These are phyloP conservation scores for Solanum virginianum DNA, from an alignment of 257 asterid genomes.

Conservation along the genomic window DNA sequence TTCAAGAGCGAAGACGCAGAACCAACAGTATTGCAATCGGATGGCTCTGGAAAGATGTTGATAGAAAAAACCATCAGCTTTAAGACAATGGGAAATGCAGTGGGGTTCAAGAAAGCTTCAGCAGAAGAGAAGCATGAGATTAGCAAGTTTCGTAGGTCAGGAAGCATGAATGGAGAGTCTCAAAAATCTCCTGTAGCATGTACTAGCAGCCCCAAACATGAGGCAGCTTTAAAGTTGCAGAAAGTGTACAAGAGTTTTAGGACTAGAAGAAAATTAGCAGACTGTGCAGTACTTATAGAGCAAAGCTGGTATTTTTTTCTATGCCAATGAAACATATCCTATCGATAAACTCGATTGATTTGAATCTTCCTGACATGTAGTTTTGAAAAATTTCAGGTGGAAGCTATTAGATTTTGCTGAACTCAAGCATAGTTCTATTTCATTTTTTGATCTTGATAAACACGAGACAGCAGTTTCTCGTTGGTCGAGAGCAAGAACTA, in stretches of 20 bases:
- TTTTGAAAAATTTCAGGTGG: conserved; percentile 31
- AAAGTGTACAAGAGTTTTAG: conserved; percentile 87
- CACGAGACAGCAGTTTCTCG: conserved; percentile 87
- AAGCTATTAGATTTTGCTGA: conserved; percentile 80
- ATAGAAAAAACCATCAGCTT: conserved; percentile 25
- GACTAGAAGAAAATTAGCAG: conserved; percentile 84
- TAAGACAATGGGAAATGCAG: background rate
- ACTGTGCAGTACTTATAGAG: conserved; percentile 87
- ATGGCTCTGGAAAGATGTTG: conserved; percentile 21
- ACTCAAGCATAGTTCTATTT: conserved; percentile 84
- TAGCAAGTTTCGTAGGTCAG: conserved; percentile 12
- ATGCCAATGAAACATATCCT: background rate
- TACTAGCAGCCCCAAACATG: conserved; percentile 51
- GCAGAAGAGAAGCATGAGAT: conserved; percentile 1
- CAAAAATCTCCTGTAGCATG: conserved; percentile 18
- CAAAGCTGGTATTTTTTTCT: conserved; percentile 52
- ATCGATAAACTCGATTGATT: background rate
- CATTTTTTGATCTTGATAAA: conserved; percentile 76
- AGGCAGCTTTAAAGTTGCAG: conserved; percentile 82
- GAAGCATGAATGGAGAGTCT: background rate
- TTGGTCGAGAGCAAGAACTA: conserved; percentile 88
- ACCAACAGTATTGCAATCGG: conserved; percentile 17
- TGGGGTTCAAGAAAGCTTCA: conserved; percentile 2
- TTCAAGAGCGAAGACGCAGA: conserved; percentile 19
- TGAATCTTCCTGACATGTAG: background rate